A percentile compares a stretch with the other conserved stretches of the same genome.
phyloP scores from a whole-genome alignment of 495 filamentous ascomycete species.

The Neurospora sp. region DNA sequence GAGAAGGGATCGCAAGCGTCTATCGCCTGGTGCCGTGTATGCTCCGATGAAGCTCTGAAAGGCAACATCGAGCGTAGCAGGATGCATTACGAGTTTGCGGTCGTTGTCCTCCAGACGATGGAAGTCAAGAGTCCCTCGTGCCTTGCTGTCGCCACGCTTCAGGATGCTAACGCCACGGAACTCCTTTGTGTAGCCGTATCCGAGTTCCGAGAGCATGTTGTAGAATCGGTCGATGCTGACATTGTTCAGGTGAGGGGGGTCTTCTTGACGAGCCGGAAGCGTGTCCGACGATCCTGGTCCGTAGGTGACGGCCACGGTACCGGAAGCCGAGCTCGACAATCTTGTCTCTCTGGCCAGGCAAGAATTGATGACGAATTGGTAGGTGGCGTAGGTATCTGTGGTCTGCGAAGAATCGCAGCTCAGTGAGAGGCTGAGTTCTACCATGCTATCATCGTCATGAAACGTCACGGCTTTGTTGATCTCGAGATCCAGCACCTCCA shows the following conservation, averaged over 20 bases:
- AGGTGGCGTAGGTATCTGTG: not conserved
- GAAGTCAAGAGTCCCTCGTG: too few relatives aligned
- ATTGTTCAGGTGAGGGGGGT: not conserved
- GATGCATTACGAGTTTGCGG: conserved; percentile 16
- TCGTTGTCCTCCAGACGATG: not conserved
- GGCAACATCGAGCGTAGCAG: conserved; percentile 17
- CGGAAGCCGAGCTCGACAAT: not conserved
- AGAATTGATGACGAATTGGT: not conserved
- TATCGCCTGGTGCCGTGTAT: conserved; percentile 12
- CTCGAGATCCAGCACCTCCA: conserved; percentile 14
- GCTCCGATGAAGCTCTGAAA: conserved; percentile 21
- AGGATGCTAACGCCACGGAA: not conserved
- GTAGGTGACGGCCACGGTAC: not conserved
- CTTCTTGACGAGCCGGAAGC: not conserved
- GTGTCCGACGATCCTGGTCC: not conserved
- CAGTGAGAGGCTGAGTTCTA: not conserved
- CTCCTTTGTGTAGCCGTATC: conserved; percentile 1
- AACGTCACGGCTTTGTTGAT: conserved; percentile 11
- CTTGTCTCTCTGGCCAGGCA: not conserved
- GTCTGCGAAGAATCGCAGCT: not conserved
- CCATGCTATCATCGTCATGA: conserved; percentile 2
- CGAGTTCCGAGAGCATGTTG: not conserved
- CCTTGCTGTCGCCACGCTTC: too few relatives aligned
- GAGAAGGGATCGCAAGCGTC: conserved; percentile 10
- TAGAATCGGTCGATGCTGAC: conserved; percentile 7